Percentiles rank a stretch among this genome's conserved stretches.
Conservation (phyloP, 768 basidiomycete genomes). For the Kwoniella botswanensis region DNA sequence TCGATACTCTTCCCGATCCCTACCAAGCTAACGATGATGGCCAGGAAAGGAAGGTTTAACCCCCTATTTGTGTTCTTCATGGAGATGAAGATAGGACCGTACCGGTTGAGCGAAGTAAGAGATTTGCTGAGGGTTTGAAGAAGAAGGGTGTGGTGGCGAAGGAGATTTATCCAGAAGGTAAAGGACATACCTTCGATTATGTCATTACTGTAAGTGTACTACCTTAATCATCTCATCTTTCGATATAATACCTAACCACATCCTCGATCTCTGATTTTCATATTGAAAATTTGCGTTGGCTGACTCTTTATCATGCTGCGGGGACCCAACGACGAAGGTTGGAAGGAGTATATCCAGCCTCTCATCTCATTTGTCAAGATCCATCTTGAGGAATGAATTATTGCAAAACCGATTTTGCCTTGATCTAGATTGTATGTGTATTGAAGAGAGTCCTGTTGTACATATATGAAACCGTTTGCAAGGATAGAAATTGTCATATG, state of each 20-base stretch:
- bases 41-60: conserved; percentile 5
- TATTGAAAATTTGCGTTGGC: neutral
- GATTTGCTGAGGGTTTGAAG: conserved; percentile 13
- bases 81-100: conserved; percentile 23
- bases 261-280: no score
- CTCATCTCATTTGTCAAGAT: conserved; percentile 27
- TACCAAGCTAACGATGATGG: neutral
- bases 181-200: conserved; percentile 26
- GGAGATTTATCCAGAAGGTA: conserved; percentile 8
- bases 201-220: conserved; percentile 14
- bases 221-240: no score
- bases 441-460: no score
- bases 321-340: conserved; percentile 24
- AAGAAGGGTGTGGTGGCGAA: conserved; percentile 2
- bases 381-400: neutral
- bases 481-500: no score
- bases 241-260: no score
- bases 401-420: no score
- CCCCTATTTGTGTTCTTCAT: conserved; percentile 26
- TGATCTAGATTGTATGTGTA: no score
- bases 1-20: conserved; percentile 10
- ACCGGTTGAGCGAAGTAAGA: conserved; percentile 21
- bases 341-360: conserved; percentile 33
- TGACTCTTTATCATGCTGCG: neutral
- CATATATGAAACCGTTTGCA: no score